Conservation (phyloP, 225 moss, liverwort and hornwort species). For the Marchantia polymorpha region DNA sequence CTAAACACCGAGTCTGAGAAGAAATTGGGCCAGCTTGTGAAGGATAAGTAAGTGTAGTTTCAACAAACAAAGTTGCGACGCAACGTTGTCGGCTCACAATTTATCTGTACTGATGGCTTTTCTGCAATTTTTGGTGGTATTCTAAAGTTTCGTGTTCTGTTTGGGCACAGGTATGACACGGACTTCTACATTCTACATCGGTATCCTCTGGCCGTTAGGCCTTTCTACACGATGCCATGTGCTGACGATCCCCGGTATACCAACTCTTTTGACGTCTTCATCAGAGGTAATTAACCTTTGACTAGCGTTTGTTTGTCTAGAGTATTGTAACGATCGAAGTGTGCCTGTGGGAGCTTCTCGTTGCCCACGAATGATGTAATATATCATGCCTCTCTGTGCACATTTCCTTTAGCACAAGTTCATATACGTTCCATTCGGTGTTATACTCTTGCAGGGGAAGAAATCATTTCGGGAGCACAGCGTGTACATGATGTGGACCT, state of each 20-base stretch:
- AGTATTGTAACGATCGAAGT: neutral
- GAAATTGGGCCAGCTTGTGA: conserved; percentile 81
- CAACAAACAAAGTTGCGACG: neutral
- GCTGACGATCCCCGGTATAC: conserved; percentile 73
- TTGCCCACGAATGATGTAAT: neutral
- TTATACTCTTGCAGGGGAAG: conserved; percentile 57
- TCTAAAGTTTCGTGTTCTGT: neutral
- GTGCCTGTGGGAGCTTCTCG: neutral
- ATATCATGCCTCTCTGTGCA: neutral
- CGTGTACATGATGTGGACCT: conserved; percentile 80
- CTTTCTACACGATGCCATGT: conserved; percentile 96
- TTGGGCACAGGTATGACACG: conserved; percentile 56
- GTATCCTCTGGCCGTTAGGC: conserved; percentile 71
- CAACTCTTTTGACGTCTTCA: conserved; percentile 95
- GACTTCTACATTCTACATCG: conserved; percentile 93
- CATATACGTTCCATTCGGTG: too few species aligned
- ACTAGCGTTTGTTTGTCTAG: neutral
- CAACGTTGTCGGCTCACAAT: neutral
- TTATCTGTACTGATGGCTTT: neutral
- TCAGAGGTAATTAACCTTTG: conserved; percentile 52
- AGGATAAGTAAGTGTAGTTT: conserved; percentile 62
- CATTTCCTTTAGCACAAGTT: neutral
- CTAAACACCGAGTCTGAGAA: conserved; percentile 82
- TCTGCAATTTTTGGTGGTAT: neutral
- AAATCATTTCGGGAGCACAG: conserved; percentile 90